Evolutionary conservation across 169 alveolate genomes (phyloP).

Genomic region (Plasmodium berghei): DNA sequence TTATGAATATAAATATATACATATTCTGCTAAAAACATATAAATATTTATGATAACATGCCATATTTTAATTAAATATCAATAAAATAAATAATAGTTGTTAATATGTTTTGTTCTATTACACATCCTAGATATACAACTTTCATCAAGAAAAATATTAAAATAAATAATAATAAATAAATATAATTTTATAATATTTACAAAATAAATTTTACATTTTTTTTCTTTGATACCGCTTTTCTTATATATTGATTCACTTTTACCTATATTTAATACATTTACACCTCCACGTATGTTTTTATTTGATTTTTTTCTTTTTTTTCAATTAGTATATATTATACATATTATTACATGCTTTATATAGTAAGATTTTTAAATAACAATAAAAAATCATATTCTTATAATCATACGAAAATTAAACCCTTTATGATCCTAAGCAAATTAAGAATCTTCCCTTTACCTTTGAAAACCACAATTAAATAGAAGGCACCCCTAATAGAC

Average conservation of each 20-base stretch:
- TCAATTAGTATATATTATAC: neutral
- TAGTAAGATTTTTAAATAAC: too few species aligned
- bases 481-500: too few species aligned
- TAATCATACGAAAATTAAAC: too few species aligned
- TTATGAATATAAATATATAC: neutral
- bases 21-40: neutral
- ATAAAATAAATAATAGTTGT: constrained; percentile 33
- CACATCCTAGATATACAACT: constrained; percentile 23
- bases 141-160: constrained; percentile 13
- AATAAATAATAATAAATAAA: neutral
- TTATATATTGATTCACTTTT: too few species aligned
- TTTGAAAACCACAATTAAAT: too few species aligned
- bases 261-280: too few species aligned
- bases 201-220: neutral
- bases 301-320: constrained; percentile 10
- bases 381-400: too few species aligned
- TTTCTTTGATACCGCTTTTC: neutral
- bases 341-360: neutral
- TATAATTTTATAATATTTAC: neutral
- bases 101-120: constrained; percentile 11
- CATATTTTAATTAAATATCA: constrained; percentile 29
- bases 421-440: too few species aligned
- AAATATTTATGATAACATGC: neutral
- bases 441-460: too few species aligned
- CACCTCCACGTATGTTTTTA: too few species aligned